Evolutionary conservation across 345 rosid species (phyloP), one percentile per base, ranked within the genome.

Genomic region (Clarkia xantiana): DNA sequence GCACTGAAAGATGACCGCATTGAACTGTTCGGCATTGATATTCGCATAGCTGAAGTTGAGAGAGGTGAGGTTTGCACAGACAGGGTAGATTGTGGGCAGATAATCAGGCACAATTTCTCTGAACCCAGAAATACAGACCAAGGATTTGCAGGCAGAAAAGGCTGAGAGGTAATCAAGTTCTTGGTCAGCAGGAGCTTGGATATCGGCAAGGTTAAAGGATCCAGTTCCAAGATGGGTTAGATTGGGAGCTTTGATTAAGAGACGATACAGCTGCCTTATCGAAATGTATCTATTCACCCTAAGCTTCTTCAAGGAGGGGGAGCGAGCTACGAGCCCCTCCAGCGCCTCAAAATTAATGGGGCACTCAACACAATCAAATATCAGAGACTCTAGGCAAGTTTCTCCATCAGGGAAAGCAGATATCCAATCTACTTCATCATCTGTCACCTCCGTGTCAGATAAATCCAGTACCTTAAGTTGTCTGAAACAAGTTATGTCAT

Each of bases 401-500:
- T 76, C 76, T 57, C 44, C 71, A 11, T 76, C 82, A 9, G 90
- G 82, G 61, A 81, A 81, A 55, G 65, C 73, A 4, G 79, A 79
- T 51, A 84, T 61, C 94, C 94, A 88, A 54, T 84, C 95, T 23
- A 73, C 72, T 6, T 71, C 82, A 54, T 76, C 88, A n/a, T 80
- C 88, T 0, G 54, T 2, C 25, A 86, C 80, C 54, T 80, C 95
- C 6, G 94, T 73, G 45, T 84, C 94, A 40, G 77, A 68, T 75
- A 84, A 76, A 68, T 81, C 90, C 61, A 84, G 82, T 19, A 79
- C 90, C 60, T 64, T 70, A 44, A 84, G 69, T 60, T 69, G 62
- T 58, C 94, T 84, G 84, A 18, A 69, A 63, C 46, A 46, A 29
- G 36, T 46, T 0, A 18, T 12, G 14, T 14, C 19, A 18, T 5